These are phyloP conservation scores for Aphanocladium album DNA, from an alignment of 2,329 filamentous ascomycete genomes.

Conservation along the genomic window DNA sequence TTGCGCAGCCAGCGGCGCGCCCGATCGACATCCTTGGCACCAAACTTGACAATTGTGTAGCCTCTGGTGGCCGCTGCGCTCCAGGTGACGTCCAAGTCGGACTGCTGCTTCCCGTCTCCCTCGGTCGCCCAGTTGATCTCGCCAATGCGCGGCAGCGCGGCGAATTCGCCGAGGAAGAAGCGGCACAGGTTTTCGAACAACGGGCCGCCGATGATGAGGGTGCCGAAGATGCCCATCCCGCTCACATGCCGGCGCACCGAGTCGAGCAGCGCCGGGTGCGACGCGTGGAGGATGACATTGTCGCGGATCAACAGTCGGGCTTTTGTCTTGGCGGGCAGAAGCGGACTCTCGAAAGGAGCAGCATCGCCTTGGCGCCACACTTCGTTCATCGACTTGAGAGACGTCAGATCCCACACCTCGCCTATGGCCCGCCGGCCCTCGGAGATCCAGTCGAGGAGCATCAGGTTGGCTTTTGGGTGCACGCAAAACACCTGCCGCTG, in stretches of 20 bases:
- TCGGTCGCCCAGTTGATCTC: conserved; percentile 61
- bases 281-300: conserved; percentile 64
- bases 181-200: conserved; percentile 56
- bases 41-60: conserved; percentile 83
- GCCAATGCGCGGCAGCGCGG: conserved; percentile 67
- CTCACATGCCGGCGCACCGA: conserved; percentile 57
- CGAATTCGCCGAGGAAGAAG: conserved; percentile 72
- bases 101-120: conserved; percentile 42
- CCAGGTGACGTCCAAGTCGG: conserved; percentile 57
- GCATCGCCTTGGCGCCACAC: conserved; percentile 47
- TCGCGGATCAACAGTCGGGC: conserved; percentile 71
- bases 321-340: conserved; percentile 22
- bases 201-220: conserved; percentile 69
- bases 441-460: conserved; percentile 81
- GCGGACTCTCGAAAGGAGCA: not conserved
- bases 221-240: conserved; percentile 67
- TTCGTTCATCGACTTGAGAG: conserved; percentile 78
- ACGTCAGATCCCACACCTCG: conserved; percentile 72
- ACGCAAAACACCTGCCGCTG: conserved; percentile 71
- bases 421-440: conserved; percentile 73
- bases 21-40: conserved; percentile 68
- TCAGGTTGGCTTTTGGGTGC: conserved; percentile 52
- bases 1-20: conserved; percentile 68
- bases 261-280: conserved; percentile 28
- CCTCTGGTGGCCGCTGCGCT: conserved; percentile 70